These are phyloP conservation scores for Avena sativa DNA, from an alignment of 176 grass and related monocot species.

Conservation along the genomic window DNA sequence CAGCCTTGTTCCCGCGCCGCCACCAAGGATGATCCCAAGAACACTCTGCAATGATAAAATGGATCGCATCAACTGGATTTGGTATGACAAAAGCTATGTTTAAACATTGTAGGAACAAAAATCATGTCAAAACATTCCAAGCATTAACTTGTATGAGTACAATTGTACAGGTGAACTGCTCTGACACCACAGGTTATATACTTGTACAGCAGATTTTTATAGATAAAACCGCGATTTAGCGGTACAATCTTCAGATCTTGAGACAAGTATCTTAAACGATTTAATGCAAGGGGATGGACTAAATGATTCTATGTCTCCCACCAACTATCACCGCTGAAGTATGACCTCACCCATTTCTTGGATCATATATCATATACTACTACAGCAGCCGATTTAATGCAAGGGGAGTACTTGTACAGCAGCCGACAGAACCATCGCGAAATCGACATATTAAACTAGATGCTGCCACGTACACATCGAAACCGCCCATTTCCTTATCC, in stretches of 20 bases:
- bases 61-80: slow-evolving; percentile 30
- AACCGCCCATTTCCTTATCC: neutral
- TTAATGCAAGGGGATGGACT: slow-evolving; percentile 12
- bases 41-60: slow-evolving; percentile 69
- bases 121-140: neutral
- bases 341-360: neutral
- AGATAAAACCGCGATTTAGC: neutral
- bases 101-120: neutral
- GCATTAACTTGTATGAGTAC: neutral
- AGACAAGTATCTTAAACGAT: neutral
- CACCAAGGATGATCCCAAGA: slow-evolving; percentile 95
- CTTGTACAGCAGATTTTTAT: neutral
- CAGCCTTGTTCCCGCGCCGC: slow-evolving; percentile 88
- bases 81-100: neutral
- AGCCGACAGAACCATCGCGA: neutral
- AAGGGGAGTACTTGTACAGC: neutral
- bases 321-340: neutral
- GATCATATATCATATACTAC: neutral
- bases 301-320: slow-evolving; percentile 27
- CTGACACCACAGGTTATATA: neutral
- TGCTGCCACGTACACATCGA: neutral
- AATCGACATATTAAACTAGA: neutral
- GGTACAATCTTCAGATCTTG: slow-evolving; percentile 37
- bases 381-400: neutral
- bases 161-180: neutral